These are phyloP conservation scores for Trichoderma gracile DNA, from an alignment of 2,329 filamentous ascomycete species.

Conservation along the genomic window DNA sequence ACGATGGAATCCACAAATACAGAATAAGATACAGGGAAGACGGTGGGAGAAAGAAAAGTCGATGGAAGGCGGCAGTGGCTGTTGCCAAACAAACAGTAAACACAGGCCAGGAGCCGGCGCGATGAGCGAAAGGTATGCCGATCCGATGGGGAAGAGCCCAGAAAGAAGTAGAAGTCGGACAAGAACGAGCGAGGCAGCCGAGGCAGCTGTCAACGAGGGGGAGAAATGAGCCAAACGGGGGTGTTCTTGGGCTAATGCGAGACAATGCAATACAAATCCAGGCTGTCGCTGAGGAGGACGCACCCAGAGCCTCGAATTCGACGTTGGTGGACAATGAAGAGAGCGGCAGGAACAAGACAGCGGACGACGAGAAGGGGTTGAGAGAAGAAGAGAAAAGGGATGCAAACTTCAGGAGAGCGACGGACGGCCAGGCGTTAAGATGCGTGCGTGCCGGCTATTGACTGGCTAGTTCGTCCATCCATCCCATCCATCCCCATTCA, in stretches of 20 bases:
- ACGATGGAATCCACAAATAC: neutral
- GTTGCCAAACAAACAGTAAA: constrained; percentile 15
- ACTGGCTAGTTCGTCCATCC: constrained; percentile 21
- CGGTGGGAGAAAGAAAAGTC: neutral
- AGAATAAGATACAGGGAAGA: neutral
- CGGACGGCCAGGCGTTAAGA: constrained; percentile 25
- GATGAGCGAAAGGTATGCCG: constrained; percentile 19
- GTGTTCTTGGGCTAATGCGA: constrained; percentile 16
- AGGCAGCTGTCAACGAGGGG: constrained; percentile 23
- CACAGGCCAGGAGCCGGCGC: neutral
- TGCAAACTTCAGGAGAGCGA: constrained; percentile 25
- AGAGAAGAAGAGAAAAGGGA: constrained; percentile 24
- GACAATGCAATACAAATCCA: constrained; percentile 10
- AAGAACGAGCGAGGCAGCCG: constrained; percentile 23
- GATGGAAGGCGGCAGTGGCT: neutral
- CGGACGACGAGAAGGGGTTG: constrained; percentile 25
- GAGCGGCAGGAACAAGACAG: constrained; percentile 26
- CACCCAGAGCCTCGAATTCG: constrained; percentile 13
- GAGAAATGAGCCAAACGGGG: constrained; percentile 19
- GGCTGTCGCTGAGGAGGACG: constrained; percentile 17
- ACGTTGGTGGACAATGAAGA: constrained; percentile 21
- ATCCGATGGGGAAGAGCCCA: neutral
- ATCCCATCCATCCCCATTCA: constrained; percentile 21
- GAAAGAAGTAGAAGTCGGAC: constrained; percentile 9
- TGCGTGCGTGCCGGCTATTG: constrained; percentile 25